Evolutionary conservation across 805 yeast genomes (phyloP).

Genomic region (Barnettozyma californica): DNA sequence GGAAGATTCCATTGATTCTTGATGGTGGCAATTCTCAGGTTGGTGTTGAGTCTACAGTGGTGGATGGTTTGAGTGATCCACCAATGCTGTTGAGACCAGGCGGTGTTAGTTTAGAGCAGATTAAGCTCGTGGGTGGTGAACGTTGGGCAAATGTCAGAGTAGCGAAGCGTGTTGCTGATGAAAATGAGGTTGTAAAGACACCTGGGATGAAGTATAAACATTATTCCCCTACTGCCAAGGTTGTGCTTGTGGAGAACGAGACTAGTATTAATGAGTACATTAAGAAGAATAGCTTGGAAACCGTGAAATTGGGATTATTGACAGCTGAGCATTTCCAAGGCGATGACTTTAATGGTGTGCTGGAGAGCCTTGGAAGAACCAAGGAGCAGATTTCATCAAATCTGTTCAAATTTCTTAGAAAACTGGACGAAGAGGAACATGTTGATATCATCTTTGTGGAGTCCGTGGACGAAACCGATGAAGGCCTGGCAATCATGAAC

Average conservation of each 20-base stretch:
- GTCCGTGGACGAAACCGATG: slow-evolving; percentile 67
- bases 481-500: slow-evolving; percentile 95
- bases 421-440: slow-evolving; percentile 56
- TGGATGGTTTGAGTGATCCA: slow-evolving; percentile 81
- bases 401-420: slow-evolving; percentile 67
- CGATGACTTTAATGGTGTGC: slow-evolving; percentile 17
- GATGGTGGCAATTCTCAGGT: slow-evolving; percentile 90
- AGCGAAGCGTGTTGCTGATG: slow-evolving; percentile 57
- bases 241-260: slow-evolving; percentile 53
- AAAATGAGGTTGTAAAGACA: slow-evolving; percentile 74
- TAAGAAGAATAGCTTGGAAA: slow-evolving; percentile 18
- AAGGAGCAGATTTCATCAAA: slow-evolving; percentile 63
- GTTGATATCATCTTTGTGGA: slow-evolving; percentile 79
- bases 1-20: slow-evolving; percentile 73
- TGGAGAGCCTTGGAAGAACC: slow-evolving; percentile 36
- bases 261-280: slow-evolving; percentile 25
- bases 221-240: slow-evolving; percentile 87
- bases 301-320: slow-evolving; percentile 46
- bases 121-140: slow-evolving; percentile 58
- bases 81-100: slow-evolving; percentile 93
- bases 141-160: slow-evolving; percentile 59
- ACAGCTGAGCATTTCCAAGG: slow-evolving; percentile 30
- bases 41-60: slow-evolving; percentile 92
- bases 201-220: slow-evolving; percentile 99
- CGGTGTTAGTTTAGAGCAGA: slow-evolving; percentile 79